phyloP scores from a whole-genome alignment of 345 rosid species.

The Eutrema heterophyllum region DNA sequence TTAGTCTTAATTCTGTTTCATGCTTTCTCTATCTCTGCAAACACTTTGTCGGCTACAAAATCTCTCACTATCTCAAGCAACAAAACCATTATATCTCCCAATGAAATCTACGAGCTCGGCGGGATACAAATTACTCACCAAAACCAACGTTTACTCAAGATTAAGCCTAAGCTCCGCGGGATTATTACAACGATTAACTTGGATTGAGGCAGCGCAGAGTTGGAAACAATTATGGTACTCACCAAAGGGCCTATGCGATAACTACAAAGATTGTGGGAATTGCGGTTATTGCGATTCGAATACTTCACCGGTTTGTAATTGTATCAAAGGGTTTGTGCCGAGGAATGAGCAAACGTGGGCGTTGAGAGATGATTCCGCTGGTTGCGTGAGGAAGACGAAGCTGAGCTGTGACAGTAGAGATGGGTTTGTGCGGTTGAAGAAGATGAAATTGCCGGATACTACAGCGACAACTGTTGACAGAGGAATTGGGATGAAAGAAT shows the following conservation, averaged over 20 bases:
- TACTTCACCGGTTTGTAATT: neutral
- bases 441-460: neutral
- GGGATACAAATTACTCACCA: too few relatives aligned
- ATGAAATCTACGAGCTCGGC: constrained; percentile 54
- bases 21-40: constrained; percentile 23
- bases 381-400: neutral
- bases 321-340: neutral
- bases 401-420: neutral
- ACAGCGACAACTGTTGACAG: too few relatives aligned
- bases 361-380: neutral
- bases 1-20: constrained; percentile 26
- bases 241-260: neutral
- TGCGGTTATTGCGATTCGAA: neutral
- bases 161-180: neutral
- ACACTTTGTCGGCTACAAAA: constrained; percentile 31
- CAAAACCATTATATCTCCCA: constrained; percentile 52
- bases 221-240: neutral
- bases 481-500: neutral
- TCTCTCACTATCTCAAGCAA: constrained; percentile 30
- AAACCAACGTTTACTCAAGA: neutral
- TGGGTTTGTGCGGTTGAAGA: neutral
- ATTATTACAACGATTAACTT: neutral
- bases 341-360: neutral
- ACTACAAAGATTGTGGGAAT: neutral
- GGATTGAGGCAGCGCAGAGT: neutral